These are phyloP conservation scores for Marasmius tenuissimus DNA, from an alignment of 1,284 basidiomycete genomes.

Conservation along the genomic window DNA sequence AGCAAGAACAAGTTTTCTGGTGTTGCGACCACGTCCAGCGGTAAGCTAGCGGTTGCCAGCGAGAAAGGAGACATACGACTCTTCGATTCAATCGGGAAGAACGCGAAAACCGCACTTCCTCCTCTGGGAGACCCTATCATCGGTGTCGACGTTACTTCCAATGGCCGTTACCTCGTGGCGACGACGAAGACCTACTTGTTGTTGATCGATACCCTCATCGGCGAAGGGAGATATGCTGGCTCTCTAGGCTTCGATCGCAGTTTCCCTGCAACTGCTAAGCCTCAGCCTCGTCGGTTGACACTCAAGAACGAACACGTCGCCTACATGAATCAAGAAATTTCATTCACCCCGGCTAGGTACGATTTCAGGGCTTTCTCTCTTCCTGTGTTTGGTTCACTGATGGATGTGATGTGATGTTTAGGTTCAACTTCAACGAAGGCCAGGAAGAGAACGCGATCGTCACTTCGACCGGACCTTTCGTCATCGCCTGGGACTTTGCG, in stretches of 20 bases:
- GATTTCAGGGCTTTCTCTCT: no score
- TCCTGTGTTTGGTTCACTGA: background rate
- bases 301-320: slow-evolving; percentile 92
- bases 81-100: slow-evolving; percentile 97
- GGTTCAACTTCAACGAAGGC: slow-evolving; percentile 90
- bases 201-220: slow-evolving; percentile 94
- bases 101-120: slow-evolving; percentile 97
- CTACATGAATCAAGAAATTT: slow-evolving; percentile 89
- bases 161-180: slow-evolving; percentile 94
- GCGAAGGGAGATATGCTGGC: slow-evolving; percentile 87
- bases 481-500: slow-evolving; percentile 95
- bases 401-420: slow-evolving; percentile 27
- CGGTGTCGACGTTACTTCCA: slow-evolving; percentile 92
- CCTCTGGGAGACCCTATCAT: slow-evolving; percentile 94
- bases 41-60: slow-evolving; percentile 91
- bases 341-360: slow-evolving; percentile 90
- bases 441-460: slow-evolving; percentile 94
- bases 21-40: slow-evolving; percentile 84
- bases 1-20: slow-evolving; percentile 96
- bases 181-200: slow-evolving; percentile 95
- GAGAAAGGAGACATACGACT: slow-evolving; percentile 97
- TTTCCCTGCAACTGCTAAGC: slow-evolving; percentile 95
- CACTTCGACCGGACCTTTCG: slow-evolving; percentile 93
- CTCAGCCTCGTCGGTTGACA: slow-evolving; percentile 87
- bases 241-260: slow-evolving; percentile 90